Evolutionary conservation across 139 green algal species (phyloP).

Genomic region (Chlamydomonas applanata): DNA sequence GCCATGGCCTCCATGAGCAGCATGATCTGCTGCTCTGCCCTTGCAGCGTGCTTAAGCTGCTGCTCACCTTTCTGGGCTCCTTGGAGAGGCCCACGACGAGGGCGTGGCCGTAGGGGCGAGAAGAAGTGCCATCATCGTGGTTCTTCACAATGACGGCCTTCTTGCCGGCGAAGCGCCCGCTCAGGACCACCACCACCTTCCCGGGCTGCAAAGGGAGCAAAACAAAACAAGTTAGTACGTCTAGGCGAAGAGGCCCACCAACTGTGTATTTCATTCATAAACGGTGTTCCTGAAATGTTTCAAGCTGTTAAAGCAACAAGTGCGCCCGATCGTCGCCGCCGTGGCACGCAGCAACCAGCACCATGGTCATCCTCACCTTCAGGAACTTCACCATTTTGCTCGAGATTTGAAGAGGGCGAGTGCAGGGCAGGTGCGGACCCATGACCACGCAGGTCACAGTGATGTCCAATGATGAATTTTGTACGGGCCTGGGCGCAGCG

Average conservation of each 20-base stretch:
- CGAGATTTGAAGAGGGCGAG: background rate
- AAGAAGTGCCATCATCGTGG: slow-evolving; percentile 89
- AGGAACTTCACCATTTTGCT: slow-evolving; percentile 81
- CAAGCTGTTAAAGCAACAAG: background rate
- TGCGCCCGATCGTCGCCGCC: background rate
- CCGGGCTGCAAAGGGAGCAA: slow-evolving; percentile 46
- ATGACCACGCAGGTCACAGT: too few relatives aligned
- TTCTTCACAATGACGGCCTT: slow-evolving; percentile 99
- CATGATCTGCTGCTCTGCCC: background rate
- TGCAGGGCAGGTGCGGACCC: too few relatives aligned
- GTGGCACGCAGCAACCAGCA: background rate
- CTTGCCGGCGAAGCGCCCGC: slow-evolving; percentile 83
- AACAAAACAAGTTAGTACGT: background rate
- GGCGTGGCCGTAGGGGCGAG: slow-evolving; percentile 91
- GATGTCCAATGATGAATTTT: too few relatives aligned
- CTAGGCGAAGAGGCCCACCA: background rate
- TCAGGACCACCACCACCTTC: slow-evolving; percentile 90
- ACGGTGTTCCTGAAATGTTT: background rate
- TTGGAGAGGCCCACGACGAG: slow-evolving; percentile 90
- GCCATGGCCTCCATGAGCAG: background rate
- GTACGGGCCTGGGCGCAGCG: too few relatives aligned
- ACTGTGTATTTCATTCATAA: background rate
- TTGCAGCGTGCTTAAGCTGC: background rate
- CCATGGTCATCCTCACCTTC: slow-evolving; percentile 42
- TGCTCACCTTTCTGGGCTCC: slow-evolving; percentile 92